Evolutionary conservation across 169 alveolate genomes (phyloP).

Genomic region (Eimeria sp.): DNA sequence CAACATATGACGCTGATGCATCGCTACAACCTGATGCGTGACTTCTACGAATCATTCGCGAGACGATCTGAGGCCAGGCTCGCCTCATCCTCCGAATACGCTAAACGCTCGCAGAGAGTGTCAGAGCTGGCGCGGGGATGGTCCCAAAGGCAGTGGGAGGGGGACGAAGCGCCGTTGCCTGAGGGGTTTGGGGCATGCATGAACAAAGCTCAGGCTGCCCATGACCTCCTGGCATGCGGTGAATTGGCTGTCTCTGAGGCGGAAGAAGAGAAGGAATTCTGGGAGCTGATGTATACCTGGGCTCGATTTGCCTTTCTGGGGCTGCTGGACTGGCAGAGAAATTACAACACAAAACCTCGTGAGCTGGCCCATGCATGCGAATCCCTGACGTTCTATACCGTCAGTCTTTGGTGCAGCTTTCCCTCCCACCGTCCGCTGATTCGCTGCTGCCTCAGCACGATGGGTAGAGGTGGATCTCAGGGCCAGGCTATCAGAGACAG

Average conservation of each 20-base stretch:
- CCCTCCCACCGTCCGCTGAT: constrained; percentile 84
- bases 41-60: constrained; percentile 18
- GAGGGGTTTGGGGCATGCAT: constrained; percentile 2
- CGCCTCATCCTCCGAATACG: neutral
- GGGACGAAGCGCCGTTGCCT: constrained; percentile 39
- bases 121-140: constrained; percentile 44
- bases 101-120: neutral
- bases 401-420: constrained; percentile 80
- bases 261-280: constrained; percentile 83
- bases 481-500: constrained; percentile 96
- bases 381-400: constrained; percentile 72
- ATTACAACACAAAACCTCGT: constrained; percentile 87
- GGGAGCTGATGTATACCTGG: constrained; percentile 87
- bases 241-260: constrained; percentile 21
- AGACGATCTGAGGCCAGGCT: constrained; percentile 4
- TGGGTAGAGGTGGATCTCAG: constrained; percentile 95
- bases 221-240: neutral
- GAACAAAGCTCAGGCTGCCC: neutral
- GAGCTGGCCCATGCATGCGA: constrained; percentile 84
- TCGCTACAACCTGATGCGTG: constrained; percentile 76
- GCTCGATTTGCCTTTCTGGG: constrained; percentile 87
- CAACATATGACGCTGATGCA: constrained; percentile 83
- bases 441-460: constrained; percentile 83
- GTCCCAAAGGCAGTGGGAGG: constrained; percentile 28
- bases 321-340: constrained; percentile 87